phyloP scores from a whole-genome alignment of 2,329 filamentous ascomycete species.

The Cercospora beticola region DNA sequence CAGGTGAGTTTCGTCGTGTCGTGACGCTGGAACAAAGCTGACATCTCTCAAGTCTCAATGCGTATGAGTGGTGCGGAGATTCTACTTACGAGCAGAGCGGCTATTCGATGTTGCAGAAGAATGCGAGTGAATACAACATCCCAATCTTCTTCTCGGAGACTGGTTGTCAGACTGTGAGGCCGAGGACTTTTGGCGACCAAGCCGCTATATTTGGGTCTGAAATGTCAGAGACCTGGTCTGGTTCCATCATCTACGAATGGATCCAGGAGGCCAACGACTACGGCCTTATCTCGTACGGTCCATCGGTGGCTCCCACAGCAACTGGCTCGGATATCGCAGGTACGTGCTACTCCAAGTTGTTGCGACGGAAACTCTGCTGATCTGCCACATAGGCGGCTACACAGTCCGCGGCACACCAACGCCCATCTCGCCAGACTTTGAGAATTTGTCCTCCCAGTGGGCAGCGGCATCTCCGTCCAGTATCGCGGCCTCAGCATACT shows the following conservation, averaged over 20 bases:
- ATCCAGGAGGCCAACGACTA: conserved; percentile 81
- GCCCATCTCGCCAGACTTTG: conserved; percentile 72
- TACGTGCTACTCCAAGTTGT: conserved; percentile 24
- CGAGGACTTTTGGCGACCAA: conserved; percentile 69
- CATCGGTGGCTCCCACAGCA: conserved; percentile 51
- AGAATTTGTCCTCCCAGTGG: conserved; percentile 76
- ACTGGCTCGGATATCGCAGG: conserved; percentile 43
- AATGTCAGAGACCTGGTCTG: conserved; percentile 71
- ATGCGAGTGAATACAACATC: conserved; percentile 70
- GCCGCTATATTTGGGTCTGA: conserved; percentile 70
- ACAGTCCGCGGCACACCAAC: conserved; percentile 70
- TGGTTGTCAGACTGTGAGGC: conserved; percentile 68
- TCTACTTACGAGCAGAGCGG: conserved; percentile 54
- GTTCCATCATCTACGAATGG: conserved; percentile 87
- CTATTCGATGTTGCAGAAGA: conserved; percentile 66
- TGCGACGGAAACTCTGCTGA: not conserved
- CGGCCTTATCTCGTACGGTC: conserved; percentile 73
- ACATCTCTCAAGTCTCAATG: conserved; percentile 61
- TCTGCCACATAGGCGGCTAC: conserved; percentile 57
- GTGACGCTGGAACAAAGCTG: too few species aligned
- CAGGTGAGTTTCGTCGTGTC: too few species aligned
- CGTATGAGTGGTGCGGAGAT: conserved; percentile 41
- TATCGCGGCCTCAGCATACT: conserved; percentile 65
- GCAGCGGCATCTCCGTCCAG: conserved; percentile 68
- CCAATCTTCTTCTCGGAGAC: conserved; percentile 90